Evolutionary conservation across 2,329 filamentous ascomycete genomes (phyloP), one percentile per base, ranked within the genome.

Genomic region (Albophoma yamanashiensis): DNA sequence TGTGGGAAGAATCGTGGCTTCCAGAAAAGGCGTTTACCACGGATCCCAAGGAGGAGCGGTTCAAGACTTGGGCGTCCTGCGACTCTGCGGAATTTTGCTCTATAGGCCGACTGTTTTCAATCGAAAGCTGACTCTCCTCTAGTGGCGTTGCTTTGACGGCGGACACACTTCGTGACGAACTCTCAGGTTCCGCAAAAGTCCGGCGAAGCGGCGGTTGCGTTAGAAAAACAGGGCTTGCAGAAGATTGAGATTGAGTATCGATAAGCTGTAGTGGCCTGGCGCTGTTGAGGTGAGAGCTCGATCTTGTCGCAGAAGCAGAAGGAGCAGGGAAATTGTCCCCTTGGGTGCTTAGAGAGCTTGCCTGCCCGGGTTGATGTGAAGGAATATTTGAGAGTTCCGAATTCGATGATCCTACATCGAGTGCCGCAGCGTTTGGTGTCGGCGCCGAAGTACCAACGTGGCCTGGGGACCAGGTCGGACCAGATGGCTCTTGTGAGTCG

Each of bases 401-500:
- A 14, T 47, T 27, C 9, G 45, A 39, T 6, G 8, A 17, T 8
- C 27, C 14, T 20, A 25, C 38, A 31, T 27, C n/a, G 9, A 25
- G 31, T 14, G 15, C 31, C 2, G 25, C 4, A 15, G 20, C 40
- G 31, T 55, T 55, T 15, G 20, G 47, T 7, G 36, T 25, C 31
- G 12, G 34, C 8, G 22, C 8, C 27, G n/a, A 39, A 38, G 3
- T 22, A 14, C 31, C 39, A 38, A 50, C 9, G 20, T 42, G 43
- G 8, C 8, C 36, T 55, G 65, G 64, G 5, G 66, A 62, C 60
- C 63, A 66, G 15, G 64, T 63, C 58, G 65, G 66, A 14, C 64
- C 66, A n/a, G 70, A 70, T 12, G 62, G 63, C 40, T 75, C 76
- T 61, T 79, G 76, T 0, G 78, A 80, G 61, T 79, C 77, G 0